A percentile compares a stretch with the other conserved stretches of the same genome.
Conservation (phyloP, 2,329 filamentous ascomycete genomes). For the Septoria petroselini region DNA sequence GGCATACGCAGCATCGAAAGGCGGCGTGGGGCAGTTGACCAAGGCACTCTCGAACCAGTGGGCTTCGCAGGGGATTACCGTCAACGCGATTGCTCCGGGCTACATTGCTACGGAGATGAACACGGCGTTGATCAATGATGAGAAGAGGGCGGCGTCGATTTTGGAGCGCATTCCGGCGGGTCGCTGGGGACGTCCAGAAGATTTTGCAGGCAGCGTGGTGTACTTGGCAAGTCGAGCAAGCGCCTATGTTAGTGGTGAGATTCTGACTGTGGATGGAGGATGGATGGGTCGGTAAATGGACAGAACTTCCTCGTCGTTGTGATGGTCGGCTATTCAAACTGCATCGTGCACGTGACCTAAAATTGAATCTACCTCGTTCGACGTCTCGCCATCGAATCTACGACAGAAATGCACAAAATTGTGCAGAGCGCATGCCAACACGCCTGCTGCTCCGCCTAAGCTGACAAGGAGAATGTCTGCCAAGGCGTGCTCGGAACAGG, state of each 20-base stretch:
- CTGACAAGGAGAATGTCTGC: no score
- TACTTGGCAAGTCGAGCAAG: conserved; percentile 75
- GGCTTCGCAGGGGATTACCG: conserved; percentile 72
- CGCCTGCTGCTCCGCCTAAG: no score
- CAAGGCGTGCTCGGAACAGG: neutral
- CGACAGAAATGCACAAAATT: no score
- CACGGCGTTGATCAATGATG: conserved; percentile 70
- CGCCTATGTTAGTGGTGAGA: conserved; percentile 76
- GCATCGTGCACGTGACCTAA: no score
- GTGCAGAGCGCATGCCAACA: no score
- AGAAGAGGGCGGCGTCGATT: conserved; percentile 68
- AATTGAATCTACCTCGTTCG: no score
- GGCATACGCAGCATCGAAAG: conserved; percentile 82
- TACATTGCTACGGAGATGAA: conserved; percentile 98
- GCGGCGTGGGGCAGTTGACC: conserved; percentile 78
- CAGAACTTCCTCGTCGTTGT: no score
- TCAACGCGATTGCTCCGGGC: conserved; percentile 85
- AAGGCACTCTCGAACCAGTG: conserved; percentile 86
- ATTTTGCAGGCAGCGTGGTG: conserved; percentile 80
- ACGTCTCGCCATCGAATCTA: no score
- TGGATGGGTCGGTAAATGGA: conserved; percentile 73
- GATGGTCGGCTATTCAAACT: no score
- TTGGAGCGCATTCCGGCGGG: conserved; percentile 77
- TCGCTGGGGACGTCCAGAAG: conserved; percentile 77
- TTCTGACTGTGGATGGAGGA: conserved; percentile 80